A percentile compares a stretch with the other conserved stretches of the same genome.
These are phyloP conservation scores for Ehretia macrophylla DNA, from an alignment of 257 asterid genomes.

Conservation along the genomic window DNA sequence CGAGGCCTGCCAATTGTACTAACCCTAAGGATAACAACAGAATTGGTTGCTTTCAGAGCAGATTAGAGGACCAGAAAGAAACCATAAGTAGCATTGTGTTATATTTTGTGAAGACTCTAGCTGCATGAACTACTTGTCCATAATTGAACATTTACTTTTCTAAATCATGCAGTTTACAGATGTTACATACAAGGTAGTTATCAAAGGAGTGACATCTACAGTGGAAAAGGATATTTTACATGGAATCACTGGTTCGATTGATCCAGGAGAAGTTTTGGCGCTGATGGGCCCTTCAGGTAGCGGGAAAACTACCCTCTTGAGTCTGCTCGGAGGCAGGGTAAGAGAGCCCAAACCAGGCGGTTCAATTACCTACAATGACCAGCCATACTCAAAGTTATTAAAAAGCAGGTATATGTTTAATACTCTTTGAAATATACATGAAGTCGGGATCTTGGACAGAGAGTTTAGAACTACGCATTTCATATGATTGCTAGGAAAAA, in stretches of 20 bases:
- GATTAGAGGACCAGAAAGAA: too few relatives aligned
- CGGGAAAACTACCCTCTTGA: constrained; percentile 86
- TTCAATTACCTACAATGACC: constrained; percentile 64
- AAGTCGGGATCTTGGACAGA: too few relatives aligned
- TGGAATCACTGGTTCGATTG: constrained; percentile 77
- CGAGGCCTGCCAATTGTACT: too few relatives aligned
- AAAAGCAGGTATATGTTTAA: constrained; percentile 90
- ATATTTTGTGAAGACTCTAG: too few relatives aligned
- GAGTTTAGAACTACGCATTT: too few relatives aligned
- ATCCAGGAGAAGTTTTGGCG: constrained; percentile 93
- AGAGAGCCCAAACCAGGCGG: constrained; percentile 54
- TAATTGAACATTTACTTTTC: neutral
- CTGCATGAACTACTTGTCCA: too few relatives aligned
- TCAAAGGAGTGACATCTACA: constrained; percentile 60
- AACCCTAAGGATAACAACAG: too few relatives aligned
- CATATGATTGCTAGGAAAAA: too few relatives aligned
- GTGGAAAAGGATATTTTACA: constrained; percentile 71
- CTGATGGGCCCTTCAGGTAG: constrained; percentile 99
- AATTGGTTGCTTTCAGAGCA: too few relatives aligned
- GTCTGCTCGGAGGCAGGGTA: constrained; percentile 76
- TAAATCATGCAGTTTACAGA: constrained; percentile 73
- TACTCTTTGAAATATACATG: too few relatives aligned
- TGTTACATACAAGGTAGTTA: constrained; percentile 71
- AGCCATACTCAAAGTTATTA: constrained; percentile 72
- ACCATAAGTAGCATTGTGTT: too few relatives aligned